phyloP scores from a whole-genome alignment of 371 early-diverging fungal genomes.

The Rhizomucor pusillus region DNA sequence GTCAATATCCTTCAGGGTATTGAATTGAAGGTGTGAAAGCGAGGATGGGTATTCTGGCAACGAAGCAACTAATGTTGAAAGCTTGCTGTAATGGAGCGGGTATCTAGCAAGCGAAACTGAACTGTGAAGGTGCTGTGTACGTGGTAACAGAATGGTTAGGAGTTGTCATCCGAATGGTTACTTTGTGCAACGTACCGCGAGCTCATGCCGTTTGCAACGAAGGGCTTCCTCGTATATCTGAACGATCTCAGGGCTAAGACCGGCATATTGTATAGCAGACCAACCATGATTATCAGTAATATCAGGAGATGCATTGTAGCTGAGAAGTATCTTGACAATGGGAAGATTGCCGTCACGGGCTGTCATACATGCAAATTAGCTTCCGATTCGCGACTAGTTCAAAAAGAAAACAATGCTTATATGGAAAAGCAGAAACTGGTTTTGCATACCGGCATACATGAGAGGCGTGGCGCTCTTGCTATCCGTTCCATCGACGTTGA shows the following conservation, averaged over 20 bases:
- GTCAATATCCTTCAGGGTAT: conserved; percentile 33
- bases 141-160: background rate
- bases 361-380: conserved; percentile 10
- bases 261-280: conserved; percentile 71
- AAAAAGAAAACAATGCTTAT: background rate
- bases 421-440: conserved; percentile 8
- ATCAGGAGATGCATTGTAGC: conserved; percentile 59
- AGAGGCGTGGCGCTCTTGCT: conserved; percentile 72
- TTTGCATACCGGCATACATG: conserved; percentile 74
- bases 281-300: conserved; percentile 68
- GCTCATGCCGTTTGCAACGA: conserved; percentile 48
- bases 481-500: conserved; percentile 67
- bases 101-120: conserved; percentile 34
- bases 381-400: background rate
- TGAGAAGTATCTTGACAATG: conserved; percentile 56
- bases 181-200: conserved; percentile 31
- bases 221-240: conserved; percentile 58
- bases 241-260: conserved; percentile 59
- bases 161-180: background rate
- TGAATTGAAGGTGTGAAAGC: conserved; percentile 47
- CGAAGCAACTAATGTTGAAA: conserved; percentile 49
- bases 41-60: conserved; percentile 43
- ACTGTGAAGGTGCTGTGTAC: conserved; percentile 13
- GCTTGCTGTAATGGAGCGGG: conserved; percentile 47
- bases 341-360: conserved; percentile 69